Percentiles rank a stretch among this genome's conserved stretches.
Evolutionary conservation across 192 early-diverging fungal species (phyloP).

Genomic region (Oehlia diaphana): DNA sequence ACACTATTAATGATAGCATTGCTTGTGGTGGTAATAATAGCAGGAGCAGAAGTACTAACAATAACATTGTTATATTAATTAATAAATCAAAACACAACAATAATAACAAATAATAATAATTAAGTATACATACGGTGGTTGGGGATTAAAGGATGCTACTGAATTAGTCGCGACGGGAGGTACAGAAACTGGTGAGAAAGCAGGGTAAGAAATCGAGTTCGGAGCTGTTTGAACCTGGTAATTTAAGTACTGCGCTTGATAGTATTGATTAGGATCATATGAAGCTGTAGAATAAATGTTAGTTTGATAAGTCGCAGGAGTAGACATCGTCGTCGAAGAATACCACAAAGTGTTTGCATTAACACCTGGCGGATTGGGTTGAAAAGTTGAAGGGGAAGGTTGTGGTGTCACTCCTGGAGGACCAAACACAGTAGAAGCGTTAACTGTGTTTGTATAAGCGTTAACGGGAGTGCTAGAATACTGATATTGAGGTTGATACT

Average conservation of each 20-base stretch:
- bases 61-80: background rate
- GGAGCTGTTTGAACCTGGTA: constrained; percentile 19
- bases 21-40: background rate
- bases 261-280: constrained; percentile 25
- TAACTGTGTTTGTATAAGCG: background rate
- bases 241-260: constrained; percentile 12
- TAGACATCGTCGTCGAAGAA: constrained; percentile 14
- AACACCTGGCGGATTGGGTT: constrained; percentile 31
- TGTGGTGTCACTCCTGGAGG: constrained; percentile 18
- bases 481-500: constrained; percentile 1
- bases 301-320: constrained; percentile 15
- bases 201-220: constrained; percentile 12
- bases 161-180: constrained; percentile 25
- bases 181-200: constrained; percentile 9
- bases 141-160: constrained; percentile 32
- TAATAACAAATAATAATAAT: background rate
- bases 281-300: constrained; percentile 20
- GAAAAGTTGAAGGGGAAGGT: constrained; percentile 24
- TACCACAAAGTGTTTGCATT: constrained; percentile 28
- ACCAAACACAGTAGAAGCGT: constrained; percentile 14
- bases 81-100: background rate
- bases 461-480: background rate
- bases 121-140: constrained; percentile 15
- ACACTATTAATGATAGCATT: background rate
- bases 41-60: background rate